A percentile compares a stretch with the other conserved stretches of the same genome.
Evolutionary conservation across 2,329 filamentous ascomycete genomes (phyloP).

Genomic region (Monosporascus sp.): DNA sequence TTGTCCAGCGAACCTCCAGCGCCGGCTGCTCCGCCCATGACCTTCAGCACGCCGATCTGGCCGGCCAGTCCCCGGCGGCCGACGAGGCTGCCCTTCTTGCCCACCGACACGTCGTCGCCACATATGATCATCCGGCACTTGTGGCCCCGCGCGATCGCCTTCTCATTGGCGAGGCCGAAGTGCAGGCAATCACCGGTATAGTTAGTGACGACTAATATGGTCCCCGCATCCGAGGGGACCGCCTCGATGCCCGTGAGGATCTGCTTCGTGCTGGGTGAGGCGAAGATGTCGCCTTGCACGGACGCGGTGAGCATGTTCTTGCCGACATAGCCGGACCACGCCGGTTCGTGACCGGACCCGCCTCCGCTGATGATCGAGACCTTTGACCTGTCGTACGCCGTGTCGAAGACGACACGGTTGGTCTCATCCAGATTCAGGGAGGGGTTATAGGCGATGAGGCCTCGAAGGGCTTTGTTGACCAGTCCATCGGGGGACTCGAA

Average conservation of each 20-base stretch:
- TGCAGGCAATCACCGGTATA: constrained; percentile 61
- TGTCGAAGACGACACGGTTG: constrained; percentile 48
- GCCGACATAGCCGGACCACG: constrained; percentile 61
- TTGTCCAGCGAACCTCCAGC: constrained; percentile 43
- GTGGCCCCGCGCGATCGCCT: constrained; percentile 48
- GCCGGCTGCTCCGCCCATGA: constrained; percentile 46
- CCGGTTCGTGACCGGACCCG: constrained; percentile 55
- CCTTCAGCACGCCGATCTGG: constrained; percentile 55
- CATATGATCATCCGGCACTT: constrained; percentile 54
- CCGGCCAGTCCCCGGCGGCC: constrained; percentile 58
- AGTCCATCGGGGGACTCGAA: constrained; percentile 49
- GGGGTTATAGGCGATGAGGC: constrained; percentile 49
- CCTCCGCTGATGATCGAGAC: constrained; percentile 51
- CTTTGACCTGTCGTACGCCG: constrained; percentile 35
- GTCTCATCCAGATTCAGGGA: constrained; percentile 43
- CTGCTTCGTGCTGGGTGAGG: constrained; percentile 58
- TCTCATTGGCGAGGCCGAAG: constrained; percentile 55
- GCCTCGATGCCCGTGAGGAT: constrained; percentile 53
- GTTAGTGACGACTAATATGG: constrained; percentile 58
- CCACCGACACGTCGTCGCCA: constrained; percentile 61
- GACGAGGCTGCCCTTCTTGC: constrained; percentile 51
- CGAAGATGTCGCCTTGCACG: constrained; percentile 59
- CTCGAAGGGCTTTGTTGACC: constrained; percentile 45
- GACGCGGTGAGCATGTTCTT: constrained; percentile 55
- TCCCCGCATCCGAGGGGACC: constrained; percentile 49